These are phyloP conservation scores for Naganishia vaughanmartiniae DNA, from an alignment of 768 basidiomycete species.

Conservation along the genomic window DNA sequence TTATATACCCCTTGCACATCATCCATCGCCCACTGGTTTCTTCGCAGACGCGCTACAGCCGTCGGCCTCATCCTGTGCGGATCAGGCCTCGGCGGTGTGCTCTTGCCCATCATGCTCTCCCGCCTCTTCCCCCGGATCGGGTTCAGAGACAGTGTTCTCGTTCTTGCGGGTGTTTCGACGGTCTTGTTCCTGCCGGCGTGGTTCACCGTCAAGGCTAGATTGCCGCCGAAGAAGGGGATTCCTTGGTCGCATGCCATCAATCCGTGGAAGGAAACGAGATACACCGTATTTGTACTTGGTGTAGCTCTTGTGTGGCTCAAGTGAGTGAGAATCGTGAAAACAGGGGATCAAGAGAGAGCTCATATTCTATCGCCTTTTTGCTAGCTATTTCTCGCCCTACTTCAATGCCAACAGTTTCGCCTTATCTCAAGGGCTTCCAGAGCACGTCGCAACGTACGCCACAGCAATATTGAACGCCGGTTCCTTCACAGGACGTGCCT, in stretches of 20 bases:
- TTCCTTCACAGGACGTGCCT: slow-evolving; percentile 42
- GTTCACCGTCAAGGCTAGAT: slow-evolving; percentile 46
- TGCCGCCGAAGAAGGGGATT: slow-evolving; percentile 39
- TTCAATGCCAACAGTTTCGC: slow-evolving; percentile 43
- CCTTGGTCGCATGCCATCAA: slow-evolving; percentile 36
- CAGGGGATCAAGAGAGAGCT: neutral
- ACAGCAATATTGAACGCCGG: slow-evolving; percentile 44
- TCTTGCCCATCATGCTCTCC: slow-evolving; percentile 47
- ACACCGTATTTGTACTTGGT: slow-evolving; percentile 41
- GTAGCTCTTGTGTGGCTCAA: slow-evolving; percentile 42
- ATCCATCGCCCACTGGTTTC: slow-evolving; percentile 48
- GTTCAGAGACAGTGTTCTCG: slow-evolving; percentile 43
- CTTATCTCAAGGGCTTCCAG: slow-evolving; percentile 35
- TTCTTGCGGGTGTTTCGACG: slow-evolving; percentile 46
- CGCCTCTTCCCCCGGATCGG: slow-evolving; percentile 38
- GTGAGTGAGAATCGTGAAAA: slow-evolving; percentile 32
- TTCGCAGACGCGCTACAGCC: slow-evolving; percentile 41
- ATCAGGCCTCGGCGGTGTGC: slow-evolving; percentile 44
- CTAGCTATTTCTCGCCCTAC: slow-evolving; percentile 46
- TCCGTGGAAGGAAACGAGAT: slow-evolving; percentile 44
- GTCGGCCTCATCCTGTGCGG: slow-evolving; percentile 47
- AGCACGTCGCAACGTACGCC: slow-evolving; percentile 39
- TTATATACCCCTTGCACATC: slow-evolving; percentile 46
- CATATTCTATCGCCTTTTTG: neutral
- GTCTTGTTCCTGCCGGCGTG: slow-evolving; percentile 44